Evolutionary conservation across 371 early-diverging fungal species (phyloP), one percentile per base, ranked within the genome.

Genomic region (Haplosporangium sp.): DNA sequence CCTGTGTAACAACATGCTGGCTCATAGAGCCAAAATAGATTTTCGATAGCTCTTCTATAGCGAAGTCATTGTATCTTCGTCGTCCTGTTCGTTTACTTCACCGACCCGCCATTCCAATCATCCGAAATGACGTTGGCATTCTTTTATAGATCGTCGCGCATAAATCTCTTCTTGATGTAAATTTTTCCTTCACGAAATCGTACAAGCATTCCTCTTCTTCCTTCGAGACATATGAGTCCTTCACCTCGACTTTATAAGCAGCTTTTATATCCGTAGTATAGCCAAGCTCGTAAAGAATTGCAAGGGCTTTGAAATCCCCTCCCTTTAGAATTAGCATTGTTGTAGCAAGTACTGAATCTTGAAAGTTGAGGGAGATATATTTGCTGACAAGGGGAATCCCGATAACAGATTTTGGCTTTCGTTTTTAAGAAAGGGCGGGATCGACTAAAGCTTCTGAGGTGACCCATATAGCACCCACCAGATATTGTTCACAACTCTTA

Each of bases 261-360:
- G 61, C 61, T 42, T 61, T 61, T 20, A 61, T 42, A 38, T 61
- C 44, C 4, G 61, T 61, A n/a, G 61, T 61, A 19, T 61, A 61
- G 4, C 61, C 61, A n/a, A 61, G 42, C 17, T 42, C 42, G 19
- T 61, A 2, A 40, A 61, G 61, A 44, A 61, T n/a, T 15, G 61
- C n/a, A 13, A 61, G 5, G 15, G 2, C 20, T 20, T n/a, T 61
- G 42, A 38, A 44, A 7, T 61, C 27, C 61, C 9, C 9, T 61
- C 61, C 61, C 44, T 61, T 61, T 11, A 39, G 42, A 39, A 61
- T 39, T 42, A 42, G 61, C 1, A 4, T 42, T 17, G 10, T 38
- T 38, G 5, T 40, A 20, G 19, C 50, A 50, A 50, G 50, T 13
- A n/a, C 35, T 57, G 57, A 34, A 10, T 2, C 15, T 34, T 34